Percentiles rank a stretch among this genome's conserved stretches.
Conservation (phyloP, 2,329 filamentous ascomycete genomes). For the Dryadomyces quercivorus region DNA sequence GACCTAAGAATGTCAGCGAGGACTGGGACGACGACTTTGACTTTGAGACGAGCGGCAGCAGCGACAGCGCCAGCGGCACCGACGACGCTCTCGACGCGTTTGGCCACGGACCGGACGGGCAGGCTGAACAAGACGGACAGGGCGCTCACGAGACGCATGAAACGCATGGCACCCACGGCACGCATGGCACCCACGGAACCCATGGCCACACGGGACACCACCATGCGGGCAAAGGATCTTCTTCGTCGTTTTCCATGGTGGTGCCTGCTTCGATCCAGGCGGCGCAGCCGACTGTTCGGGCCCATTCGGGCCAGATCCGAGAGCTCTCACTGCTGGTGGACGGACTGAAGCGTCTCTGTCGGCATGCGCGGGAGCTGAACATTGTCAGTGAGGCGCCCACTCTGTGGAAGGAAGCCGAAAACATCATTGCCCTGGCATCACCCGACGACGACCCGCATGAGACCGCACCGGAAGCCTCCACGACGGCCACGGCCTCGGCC, state of each 20-base stretch:
- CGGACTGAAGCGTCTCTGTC: conserved; percentile 65
- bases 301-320: conserved; percentile 71
- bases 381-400: conserved; percentile 48
- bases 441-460: conserved; percentile 44
- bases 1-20: conserved; percentile 69
- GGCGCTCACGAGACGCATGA: too few species aligned
- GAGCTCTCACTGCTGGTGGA: conserved; percentile 74
- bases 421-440: conserved; percentile 74
- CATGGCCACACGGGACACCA: background rate
- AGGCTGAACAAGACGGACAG: background rate
- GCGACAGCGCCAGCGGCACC: conserved; percentile 14
- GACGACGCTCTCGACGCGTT: conserved; percentile 1
- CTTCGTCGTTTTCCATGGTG: conserved; percentile 41
- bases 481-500: conserved; percentile 11
- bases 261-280: conserved; percentile 71
- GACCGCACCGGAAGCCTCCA: background rate
- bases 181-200: background rate
- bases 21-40: conserved; percentile 90
- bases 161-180: too few species aligned
- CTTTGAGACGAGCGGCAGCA: conserved; percentile 40
- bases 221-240: conserved; percentile 20
- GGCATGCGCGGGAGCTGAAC: conserved; percentile 55
- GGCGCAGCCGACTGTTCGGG: conserved; percentile 69
- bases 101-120: background rate
- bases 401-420: conserved; percentile 72